phyloP scores from a whole-genome alignment of 176 grass and related monocot genomes.

The Zea luxurians region DNA sequence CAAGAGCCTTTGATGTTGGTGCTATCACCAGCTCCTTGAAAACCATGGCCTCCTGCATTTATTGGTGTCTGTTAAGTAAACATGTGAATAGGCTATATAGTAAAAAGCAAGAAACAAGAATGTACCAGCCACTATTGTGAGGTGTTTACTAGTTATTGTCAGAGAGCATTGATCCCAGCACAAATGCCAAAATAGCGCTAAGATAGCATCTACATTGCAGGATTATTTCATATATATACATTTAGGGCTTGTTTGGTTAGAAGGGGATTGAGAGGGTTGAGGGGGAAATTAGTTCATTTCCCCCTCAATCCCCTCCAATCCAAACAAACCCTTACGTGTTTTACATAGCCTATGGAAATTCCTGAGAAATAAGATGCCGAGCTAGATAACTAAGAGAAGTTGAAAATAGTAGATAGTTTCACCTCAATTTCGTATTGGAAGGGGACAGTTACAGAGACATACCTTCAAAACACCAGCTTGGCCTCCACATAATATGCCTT shows the following conservation, averaged over 20 bases:
- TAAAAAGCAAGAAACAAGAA: conserved; percentile 16
- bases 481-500: conserved; percentile 75
- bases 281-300: too few species aligned
- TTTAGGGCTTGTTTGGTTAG: too few species aligned
- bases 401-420: not conserved
- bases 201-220: conserved; percentile 6
- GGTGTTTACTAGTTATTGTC: not conserved
- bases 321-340: too few species aligned
- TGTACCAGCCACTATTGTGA: not conserved
- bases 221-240: not conserved
- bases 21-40: conserved; percentile 82
- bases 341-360: not conserved
- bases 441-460: not conserved
- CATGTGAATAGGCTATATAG: not conserved
- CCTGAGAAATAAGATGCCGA: not conserved
- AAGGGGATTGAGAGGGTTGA: too few species aligned
- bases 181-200: conserved; percentile 3
- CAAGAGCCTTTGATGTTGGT: conserved; percentile 78
- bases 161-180: not conserved
- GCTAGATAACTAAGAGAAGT: not conserved
- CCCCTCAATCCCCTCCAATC: too few species aligned
- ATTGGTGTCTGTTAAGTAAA: conserved; percentile 20
- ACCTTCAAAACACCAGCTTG: conserved; percentile 91
- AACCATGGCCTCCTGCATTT: conserved; percentile 78
- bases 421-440: not conserved